Conservation (phyloP, 2,329 filamentous ascomycete genomes). For the Atkinsonella texensis region DNA sequence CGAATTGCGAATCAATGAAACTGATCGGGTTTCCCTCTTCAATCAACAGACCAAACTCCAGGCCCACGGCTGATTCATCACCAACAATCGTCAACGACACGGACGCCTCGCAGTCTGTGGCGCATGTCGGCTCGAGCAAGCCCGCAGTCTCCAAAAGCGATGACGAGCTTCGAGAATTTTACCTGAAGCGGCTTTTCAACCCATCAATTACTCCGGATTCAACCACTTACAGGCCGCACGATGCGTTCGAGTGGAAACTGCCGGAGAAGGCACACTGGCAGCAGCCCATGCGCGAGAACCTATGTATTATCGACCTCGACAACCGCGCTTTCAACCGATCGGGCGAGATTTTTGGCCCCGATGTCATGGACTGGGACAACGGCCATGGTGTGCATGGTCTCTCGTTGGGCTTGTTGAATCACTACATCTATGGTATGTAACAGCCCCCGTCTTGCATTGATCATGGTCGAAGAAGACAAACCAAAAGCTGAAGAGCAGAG, state of each 20-base stretch:
- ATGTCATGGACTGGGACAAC: constrained; percentile 25
- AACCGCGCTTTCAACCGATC: constrained; percentile 25
- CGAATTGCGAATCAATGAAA: neutral
- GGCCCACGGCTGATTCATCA: neutral
- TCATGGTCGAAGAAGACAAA: no score
- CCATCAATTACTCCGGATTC: constrained; percentile 16
- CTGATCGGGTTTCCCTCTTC: neutral
- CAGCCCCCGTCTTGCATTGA: neutral
- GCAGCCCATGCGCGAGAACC: constrained; percentile 22
- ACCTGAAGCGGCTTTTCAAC: constrained; percentile 20
- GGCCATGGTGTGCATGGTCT: constrained; percentile 21
- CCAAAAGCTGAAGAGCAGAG: neutral
- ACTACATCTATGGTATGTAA: constrained; percentile 29
- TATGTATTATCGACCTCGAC: constrained; percentile 35
- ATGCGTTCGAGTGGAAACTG: constrained; percentile 22
- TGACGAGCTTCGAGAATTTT: constrained; percentile 18
- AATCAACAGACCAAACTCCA: neutral
- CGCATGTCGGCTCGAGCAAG: neutral
- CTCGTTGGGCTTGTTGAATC: constrained; percentile 30
- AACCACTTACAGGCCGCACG: constrained; percentile 17
- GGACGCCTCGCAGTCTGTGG: neutral
- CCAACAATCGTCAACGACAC: neutral
- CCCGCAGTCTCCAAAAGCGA: neutral
- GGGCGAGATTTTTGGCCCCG: constrained; percentile 23
- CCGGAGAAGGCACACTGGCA: constrained; percentile 18